These are phyloP conservation scores for Bipolaris sorokiniana DNA, from an alignment of 2,329 filamentous ascomycete species.

Conservation along the genomic window DNA sequence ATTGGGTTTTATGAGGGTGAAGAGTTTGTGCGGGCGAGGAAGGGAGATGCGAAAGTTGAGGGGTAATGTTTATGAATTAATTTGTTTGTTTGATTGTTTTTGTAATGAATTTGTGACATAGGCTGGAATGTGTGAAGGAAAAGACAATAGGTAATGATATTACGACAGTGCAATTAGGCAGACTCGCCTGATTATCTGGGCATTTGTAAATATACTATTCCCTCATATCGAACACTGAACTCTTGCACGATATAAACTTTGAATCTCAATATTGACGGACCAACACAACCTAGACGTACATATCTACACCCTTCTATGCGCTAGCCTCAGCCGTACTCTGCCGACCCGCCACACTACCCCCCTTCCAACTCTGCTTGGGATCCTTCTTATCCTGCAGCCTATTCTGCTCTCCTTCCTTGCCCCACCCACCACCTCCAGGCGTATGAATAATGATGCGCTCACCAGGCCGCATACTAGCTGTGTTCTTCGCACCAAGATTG, in stretches of 20 bases:
- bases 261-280: neutral
- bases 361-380: constrained; percentile 64
- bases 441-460: constrained; percentile 80
- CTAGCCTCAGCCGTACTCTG: constrained; percentile 60
- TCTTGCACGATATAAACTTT: neutral
- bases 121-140: neutral
- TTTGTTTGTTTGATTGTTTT: neutral
- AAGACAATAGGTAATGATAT: no score
- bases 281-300: neutral
- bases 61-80: neutral
- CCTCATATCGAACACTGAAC: neutral
- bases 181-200: no score
- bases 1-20: constrained; percentile 30
- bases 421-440: constrained; percentile 82
- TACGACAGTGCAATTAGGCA: no score
- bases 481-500: constrained; percentile 81
- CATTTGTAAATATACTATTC: neutral
- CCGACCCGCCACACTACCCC: constrained; percentile 63
- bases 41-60: constrained; percentile 13
- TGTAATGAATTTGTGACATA: neutral
- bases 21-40: constrained; percentile 26
- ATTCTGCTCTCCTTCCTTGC: constrained; percentile 64
- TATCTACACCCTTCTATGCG: constrained; percentile 15
- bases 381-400: constrained; percentile 60
- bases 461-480: constrained; percentile 74